A percentile compares a stretch with the other conserved stretches of the same genome.
phyloP scores from a whole-genome alignment of 2,329 filamentous ascomycete species.

The Ophiostoma montium region DNA sequence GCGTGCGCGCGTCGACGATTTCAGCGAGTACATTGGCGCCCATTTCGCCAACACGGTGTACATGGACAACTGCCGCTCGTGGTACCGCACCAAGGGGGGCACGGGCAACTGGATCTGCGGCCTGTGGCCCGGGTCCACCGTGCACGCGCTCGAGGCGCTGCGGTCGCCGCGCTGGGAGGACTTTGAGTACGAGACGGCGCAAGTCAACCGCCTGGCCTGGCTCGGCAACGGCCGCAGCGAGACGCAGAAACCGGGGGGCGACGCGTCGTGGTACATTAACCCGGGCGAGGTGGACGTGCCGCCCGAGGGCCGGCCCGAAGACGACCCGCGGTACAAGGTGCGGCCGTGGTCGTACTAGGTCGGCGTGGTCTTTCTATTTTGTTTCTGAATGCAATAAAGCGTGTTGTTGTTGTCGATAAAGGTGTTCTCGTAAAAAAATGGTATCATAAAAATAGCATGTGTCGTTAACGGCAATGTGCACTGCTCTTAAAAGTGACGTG shows the following conservation, averaged over 20 bases:
- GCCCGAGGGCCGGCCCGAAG: constrained; percentile 22
- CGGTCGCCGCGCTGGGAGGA: constrained; percentile 32
- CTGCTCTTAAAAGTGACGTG: no score
- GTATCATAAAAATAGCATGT: background rate
- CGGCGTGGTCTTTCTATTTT: background rate
- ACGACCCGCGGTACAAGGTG: constrained; percentile 20
- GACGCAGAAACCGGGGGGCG: constrained; percentile 21
- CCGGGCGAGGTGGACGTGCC: constrained; percentile 24
- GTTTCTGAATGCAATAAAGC: no score
- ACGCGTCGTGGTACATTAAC: constrained; percentile 28
- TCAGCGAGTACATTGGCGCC: constrained; percentile 29
- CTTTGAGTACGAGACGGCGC: constrained; percentile 21
- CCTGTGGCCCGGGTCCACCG: constrained; percentile 30
- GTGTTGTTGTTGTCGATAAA: no score
- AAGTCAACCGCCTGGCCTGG: constrained; percentile 24
- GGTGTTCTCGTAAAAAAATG: no score
- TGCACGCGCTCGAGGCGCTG: constrained; percentile 29
- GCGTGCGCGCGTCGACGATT: constrained; percentile 30
- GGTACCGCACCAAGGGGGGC: constrained; percentile 35
- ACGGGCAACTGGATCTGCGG: constrained; percentile 25
- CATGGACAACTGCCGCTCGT: constrained; percentile 33
- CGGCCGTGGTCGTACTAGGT: constrained; percentile 22
- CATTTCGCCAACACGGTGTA: constrained; percentile 31
- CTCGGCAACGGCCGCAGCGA: constrained; percentile 28
- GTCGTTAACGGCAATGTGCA: no score